Conservation (phyloP, 345 rosid species). For the Salix koriyanagi region DNA sequence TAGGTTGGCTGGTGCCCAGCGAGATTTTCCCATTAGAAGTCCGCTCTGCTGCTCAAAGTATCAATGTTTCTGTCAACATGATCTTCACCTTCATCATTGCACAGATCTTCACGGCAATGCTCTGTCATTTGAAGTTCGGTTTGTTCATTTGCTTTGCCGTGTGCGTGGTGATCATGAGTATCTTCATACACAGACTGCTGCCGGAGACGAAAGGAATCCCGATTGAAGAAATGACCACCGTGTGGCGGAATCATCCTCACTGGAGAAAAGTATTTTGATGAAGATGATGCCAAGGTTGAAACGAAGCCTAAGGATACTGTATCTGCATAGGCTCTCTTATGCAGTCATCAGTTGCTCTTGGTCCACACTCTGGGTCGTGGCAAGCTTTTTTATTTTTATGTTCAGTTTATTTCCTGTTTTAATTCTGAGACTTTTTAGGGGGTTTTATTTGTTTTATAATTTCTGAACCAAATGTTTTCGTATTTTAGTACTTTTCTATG, state of each 20-base stretch:
- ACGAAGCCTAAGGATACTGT: background rate
- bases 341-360: background rate
- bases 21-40: slow-evolving; percentile 62
- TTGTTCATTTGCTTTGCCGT: slow-evolving; percentile 47
- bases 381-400: no score
- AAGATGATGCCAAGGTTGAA: background rate
- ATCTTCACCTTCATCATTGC: slow-evolving; percentile 56
- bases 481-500: background rate
- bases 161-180: slow-evolving; percentile 42
- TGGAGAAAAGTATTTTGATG: slow-evolving; percentile 17
- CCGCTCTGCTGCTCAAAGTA: slow-evolving; percentile 56
- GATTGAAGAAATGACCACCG: slow-evolving; percentile 33
- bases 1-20: slow-evolving; percentile 65
- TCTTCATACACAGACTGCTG: slow-evolving; percentile 35
- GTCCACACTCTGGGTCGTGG: background rate
- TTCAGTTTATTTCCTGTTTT: background rate
- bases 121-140: slow-evolving; percentile 49
- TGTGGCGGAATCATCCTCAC: slow-evolving; percentile 25
- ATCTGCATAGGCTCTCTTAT: background rate
- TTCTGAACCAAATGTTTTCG: background rate
- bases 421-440: background rate
- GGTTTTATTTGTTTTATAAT: background rate
- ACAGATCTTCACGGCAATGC: slow-evolving; percentile 52
- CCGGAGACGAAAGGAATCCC: slow-evolving; percentile 44
- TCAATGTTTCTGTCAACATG: slow-evolving; percentile 51